Percentiles rank a stretch among this genome's conserved stretches.
Conservation (phyloP, 306 rosid species). For the Quercus engelmannii region DNA sequence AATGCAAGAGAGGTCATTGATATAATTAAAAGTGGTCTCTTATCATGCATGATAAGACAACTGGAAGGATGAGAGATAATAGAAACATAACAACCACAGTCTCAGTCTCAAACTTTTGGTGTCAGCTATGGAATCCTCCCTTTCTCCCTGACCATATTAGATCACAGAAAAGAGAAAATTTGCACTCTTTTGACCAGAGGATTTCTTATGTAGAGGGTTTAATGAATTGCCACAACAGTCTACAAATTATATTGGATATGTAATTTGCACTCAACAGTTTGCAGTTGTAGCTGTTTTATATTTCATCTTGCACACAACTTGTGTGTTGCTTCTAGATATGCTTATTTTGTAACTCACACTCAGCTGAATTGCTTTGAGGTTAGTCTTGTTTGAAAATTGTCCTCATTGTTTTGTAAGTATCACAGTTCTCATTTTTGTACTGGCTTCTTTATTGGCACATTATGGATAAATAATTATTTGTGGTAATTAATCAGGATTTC, state of each 20-base stretch:
- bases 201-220: background rate
- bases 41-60: background rate
- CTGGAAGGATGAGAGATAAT: background rate
- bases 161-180: background rate
- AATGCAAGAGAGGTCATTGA: background rate
- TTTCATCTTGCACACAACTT: background rate
- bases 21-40: background rate
- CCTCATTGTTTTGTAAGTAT: background rate
- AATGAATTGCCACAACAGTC: background rate
- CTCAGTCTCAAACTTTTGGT: too few relatives aligned
- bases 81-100: background rate
- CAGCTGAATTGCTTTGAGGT: background rate
- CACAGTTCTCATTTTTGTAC: background rate
- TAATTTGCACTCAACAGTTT: background rate
- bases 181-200: background rate
- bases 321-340: background rate
- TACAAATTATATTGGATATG: background rate
- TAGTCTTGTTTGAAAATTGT: background rate
- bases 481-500: conserved; percentile 58
- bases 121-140: background rate
- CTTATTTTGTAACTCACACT: background rate
- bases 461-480: background rate
- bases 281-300: background rate
- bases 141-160: background rate
- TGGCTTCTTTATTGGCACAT: conserved; percentile 3